Conservation (phyloP, 768 basidiomycete genomes). For the Psilocybe subaeruginosa region DNA sequence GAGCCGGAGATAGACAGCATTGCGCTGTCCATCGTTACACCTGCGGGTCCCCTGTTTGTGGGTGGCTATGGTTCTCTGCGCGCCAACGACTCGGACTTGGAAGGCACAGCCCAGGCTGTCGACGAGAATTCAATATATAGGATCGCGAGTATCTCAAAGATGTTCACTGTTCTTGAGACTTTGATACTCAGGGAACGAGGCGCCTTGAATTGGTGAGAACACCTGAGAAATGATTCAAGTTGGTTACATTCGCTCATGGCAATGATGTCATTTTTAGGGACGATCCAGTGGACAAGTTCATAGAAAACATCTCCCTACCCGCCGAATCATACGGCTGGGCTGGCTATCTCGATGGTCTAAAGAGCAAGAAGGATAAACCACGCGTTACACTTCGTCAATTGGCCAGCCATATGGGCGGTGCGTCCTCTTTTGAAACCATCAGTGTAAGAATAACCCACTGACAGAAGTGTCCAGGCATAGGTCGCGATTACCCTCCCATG, state of each 20-base stretch:
- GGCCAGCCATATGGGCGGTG: slow-evolving; percentile 42
- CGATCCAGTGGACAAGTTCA: slow-evolving; percentile 48
- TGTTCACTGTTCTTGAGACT: slow-evolving; percentile 52
- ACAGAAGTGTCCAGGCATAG: slow-evolving; percentile 29
- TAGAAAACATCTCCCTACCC: slow-evolving; percentile 40
- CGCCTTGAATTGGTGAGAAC: slow-evolving; percentile 35
- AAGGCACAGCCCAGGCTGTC: slow-evolving; percentile 19
- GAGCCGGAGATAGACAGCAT: slow-evolving; percentile 49
- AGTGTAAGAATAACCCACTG: neutral
- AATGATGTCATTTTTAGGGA: slow-evolving; percentile 35
- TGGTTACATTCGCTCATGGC: neutral
- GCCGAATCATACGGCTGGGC: slow-evolving; percentile 33
- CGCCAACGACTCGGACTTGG: slow-evolving; percentile 42
- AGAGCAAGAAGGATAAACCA: slow-evolving; percentile 13
- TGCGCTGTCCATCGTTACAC: slow-evolving; percentile 51
- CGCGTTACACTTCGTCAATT: slow-evolving; percentile 43
- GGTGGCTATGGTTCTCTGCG: slow-evolving; percentile 42
- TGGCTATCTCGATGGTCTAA: slow-evolving; percentile 26
- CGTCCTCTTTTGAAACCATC: slow-evolving; percentile 9
- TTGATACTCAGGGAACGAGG: slow-evolving; percentile 52
- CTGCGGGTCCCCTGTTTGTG: slow-evolving; percentile 48
- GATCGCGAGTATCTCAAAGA: slow-evolving; percentile 54
- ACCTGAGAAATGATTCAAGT: neutral
- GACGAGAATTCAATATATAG: slow-evolving; percentile 53
- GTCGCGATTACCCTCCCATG: slow-evolving; percentile 36